Percentiles rank a stretch among this genome's conserved stretches.
Conservation (phyloP, 2,329 filamentous ascomycete genomes). For the Penicillium sp. region DNA sequence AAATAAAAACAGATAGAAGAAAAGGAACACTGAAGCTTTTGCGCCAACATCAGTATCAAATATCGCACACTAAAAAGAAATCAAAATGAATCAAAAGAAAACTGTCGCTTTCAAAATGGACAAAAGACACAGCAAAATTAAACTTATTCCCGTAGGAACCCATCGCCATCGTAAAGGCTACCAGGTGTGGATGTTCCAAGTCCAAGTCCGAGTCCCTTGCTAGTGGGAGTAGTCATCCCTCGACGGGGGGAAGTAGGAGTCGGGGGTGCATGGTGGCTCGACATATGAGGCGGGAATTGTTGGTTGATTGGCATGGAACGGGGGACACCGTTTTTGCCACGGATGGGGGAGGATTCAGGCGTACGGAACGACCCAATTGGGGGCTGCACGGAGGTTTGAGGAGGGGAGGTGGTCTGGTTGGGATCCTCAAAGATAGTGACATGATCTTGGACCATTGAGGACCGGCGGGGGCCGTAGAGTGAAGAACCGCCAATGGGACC, state of each 20-base stretch:
- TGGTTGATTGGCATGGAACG: constrained; percentile 16
- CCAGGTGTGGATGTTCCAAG: constrained; percentile 41
- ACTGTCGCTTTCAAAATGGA: not conserved
- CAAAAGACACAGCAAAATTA: constrained; percentile 2
- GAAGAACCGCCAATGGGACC: constrained; percentile 12
- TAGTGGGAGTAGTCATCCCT: constrained; percentile 30
- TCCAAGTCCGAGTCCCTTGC: constrained; percentile 31
- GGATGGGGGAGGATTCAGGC: constrained; percentile 15
- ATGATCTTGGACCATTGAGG: constrained; percentile 24
- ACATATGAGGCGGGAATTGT: constrained; percentile 18
- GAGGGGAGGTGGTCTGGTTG: constrained; percentile 21
- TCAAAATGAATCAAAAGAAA: not conserved
- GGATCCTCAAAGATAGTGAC: constrained; percentile 45
- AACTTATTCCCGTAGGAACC: constrained; percentile 39
- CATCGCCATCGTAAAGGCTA: constrained; percentile 49
- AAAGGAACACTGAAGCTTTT: not conserved
- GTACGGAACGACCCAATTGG: constrained; percentile 16
- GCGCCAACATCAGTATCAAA: not conserved
- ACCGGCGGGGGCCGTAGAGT: constrained; percentile 11
- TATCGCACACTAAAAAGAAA: not conserved
- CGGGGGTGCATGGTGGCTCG: constrained; percentile 13
- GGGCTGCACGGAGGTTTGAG: constrained; percentile 6
- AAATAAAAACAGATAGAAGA: not conserved
- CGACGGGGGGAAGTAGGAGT: constrained; percentile 20
- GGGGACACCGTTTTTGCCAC: constrained; percentile 16